These are phyloP conservation scores for Dioszegia aurantiaca DNA, from an alignment of 768 basidiomycete species.

Conservation along the genomic window DNA sequence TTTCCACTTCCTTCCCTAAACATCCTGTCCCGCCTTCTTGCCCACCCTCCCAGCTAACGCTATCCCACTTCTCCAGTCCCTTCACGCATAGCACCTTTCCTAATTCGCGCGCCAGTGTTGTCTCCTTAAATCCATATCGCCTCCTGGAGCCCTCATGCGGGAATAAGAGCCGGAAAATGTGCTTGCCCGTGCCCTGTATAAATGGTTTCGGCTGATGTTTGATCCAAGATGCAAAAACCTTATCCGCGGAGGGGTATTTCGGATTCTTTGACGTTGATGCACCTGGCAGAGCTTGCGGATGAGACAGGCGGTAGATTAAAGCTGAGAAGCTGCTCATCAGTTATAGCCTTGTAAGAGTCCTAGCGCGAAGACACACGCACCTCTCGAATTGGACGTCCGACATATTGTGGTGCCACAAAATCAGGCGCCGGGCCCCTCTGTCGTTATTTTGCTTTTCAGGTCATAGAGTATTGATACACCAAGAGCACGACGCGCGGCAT, in stretches of 20 bases:
- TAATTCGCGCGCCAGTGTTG: conserved; percentile 59
- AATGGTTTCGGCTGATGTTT: conserved; percentile 53
- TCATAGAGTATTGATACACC: too few species aligned
- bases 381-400: too few species aligned
- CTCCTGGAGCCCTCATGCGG: conserved; percentile 73
- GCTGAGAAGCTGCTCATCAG: too few species aligned
- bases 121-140: conserved; percentile 72
- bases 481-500: too few species aligned
- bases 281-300: conserved; percentile 24
- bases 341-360: too few species aligned
- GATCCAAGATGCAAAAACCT: conserved; percentile 45
- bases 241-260: conserved; percentile 12
- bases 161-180: conserved; percentile 73
- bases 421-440: too few species aligned
- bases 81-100: conserved; percentile 40
- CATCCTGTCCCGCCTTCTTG: conserved; percentile 60
- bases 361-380: too few species aligned
- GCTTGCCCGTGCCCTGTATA: conserved; percentile 59
- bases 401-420: too few species aligned
- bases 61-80: conserved; percentile 46
- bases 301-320: conserved; percentile 23
- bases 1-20: conserved; percentile 66
- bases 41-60: conserved; percentile 38
- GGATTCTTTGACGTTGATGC: conserved; percentile 7
- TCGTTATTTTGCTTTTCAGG: too few species aligned